phyloP scores from a whole-genome alignment of 305 asterid species.

The Rubia peregrina region DNA sequence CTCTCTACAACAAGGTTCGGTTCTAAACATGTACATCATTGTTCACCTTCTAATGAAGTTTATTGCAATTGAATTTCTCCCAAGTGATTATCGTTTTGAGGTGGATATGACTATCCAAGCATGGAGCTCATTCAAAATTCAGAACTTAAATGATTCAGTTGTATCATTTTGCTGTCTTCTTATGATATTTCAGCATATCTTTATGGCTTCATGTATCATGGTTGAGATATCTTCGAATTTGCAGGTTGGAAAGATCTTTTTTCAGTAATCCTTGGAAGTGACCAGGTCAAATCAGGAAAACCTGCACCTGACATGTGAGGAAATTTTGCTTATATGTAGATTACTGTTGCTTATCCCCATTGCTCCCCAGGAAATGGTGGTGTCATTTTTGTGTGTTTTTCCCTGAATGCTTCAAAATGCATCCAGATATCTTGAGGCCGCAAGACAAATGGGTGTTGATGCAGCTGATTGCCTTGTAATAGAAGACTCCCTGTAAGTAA shows the following conservation, averaged over 20 bases:
- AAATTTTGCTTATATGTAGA: conserved; percentile 5
- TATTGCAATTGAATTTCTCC: too few species aligned
- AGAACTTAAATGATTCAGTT: neutral
- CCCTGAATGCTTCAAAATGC: conserved; percentile 17
- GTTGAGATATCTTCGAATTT: neutral
- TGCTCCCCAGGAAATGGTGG: neutral
- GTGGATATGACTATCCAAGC: too few species aligned
- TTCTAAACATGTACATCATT: neutral
- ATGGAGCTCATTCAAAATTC: neutral
- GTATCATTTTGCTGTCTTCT: neutral
- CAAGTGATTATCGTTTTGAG: neutral
- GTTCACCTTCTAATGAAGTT: neutral
- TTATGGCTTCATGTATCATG: neutral
- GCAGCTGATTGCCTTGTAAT: conserved; percentile 70
- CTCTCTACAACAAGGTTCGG: conserved; percentile 49
- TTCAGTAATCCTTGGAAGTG: conserved; percentile 70
- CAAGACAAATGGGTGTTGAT: conserved; percentile 63
- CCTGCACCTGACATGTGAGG: conserved; percentile 94
- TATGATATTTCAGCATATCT: neutral
- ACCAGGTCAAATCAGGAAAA: conserved; percentile 80
- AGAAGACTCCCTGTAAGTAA: conserved; percentile 80
- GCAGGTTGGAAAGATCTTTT: conserved; percentile 84
- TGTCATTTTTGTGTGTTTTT: neutral
- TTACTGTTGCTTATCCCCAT: neutral
- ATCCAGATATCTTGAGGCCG: conserved; percentile 87